These are phyloP conservation scores for Eucalyptus lansdowneana DNA, from an alignment of 345 rosid genomes.

Conservation along the genomic window DNA sequence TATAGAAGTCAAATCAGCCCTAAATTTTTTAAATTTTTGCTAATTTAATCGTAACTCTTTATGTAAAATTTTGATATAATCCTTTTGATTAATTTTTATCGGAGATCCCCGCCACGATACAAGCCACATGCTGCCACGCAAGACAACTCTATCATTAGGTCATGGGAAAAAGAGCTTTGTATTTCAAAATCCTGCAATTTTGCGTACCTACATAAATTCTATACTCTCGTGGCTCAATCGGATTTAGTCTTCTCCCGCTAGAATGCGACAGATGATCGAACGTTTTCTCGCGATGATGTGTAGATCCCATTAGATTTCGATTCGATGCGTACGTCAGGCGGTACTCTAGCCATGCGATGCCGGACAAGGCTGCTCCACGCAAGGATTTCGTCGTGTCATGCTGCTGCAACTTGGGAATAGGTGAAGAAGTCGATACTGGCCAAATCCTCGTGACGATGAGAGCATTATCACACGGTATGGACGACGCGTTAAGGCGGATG, in stretches of 20 bases:
- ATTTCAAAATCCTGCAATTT: neutral
- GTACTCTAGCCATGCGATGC: neutral
- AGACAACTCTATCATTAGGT: neutral
- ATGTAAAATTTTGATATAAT: no score
- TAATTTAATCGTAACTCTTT: no score
- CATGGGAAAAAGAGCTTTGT: neutral
- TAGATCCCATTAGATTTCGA: neutral
- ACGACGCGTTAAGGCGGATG: no score
- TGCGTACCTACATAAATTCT: neutral
- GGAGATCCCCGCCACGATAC: fast-evolving
- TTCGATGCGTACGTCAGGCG: neutral
- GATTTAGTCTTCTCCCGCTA: neutral
- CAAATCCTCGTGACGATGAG: neutral
- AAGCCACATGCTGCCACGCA: neutral
- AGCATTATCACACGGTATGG: neutral
- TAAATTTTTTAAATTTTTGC: no score
- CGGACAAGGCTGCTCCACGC: neutral
- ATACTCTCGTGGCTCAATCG: neutral
- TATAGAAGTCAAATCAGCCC: no score
- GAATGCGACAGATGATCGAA: neutral
- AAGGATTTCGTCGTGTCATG: neutral
- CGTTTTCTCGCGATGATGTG: neutral
- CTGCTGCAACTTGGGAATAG: neutral
- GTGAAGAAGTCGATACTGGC: neutral
- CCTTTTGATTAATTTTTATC: no score